Base-by-base conservation (phyloP, 1,284 basidiomycete species). In the Thelephora terrestris region DNA sequence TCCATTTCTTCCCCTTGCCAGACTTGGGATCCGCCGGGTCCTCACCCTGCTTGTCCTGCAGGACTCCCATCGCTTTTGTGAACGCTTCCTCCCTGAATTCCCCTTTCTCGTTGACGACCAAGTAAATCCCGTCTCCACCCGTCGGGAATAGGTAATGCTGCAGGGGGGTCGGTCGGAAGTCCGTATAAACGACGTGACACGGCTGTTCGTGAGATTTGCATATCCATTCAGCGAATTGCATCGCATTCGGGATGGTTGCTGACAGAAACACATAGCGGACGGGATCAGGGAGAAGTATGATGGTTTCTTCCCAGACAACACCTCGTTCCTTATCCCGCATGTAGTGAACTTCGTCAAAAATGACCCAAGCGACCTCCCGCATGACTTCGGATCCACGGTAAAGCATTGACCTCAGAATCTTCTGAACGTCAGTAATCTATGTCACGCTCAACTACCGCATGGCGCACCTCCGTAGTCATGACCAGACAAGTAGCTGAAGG, bases 141-240 rank as follows among this genome's bases (percentile, higher is more conserved):
- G 88, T 82, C 0, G 96, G 96, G 69, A 99, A 99, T 48, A 99
- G 79, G 64, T 99, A 99, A 61, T 99, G 96, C 62, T 99, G 96
- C 7, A 99, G 71, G 0, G 96, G 96, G 0, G 96, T 99, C 1
- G 96, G 96, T 39, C 96, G 84, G 73, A 97, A 99, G 68, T 99
- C 92, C 55, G 96, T 99, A 65, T 99, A 99, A 45, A 99, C 95
- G 59, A 99, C 91, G 63, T 99, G 96, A 65, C 96, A 99, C 0
- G 96, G 95, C 61, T 99, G 96, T 49, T 95, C 86, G 61, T 99
- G 96, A 1, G 88, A 94, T 62, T 93, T 87, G 68, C 88, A 92
- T 61, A 99, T 93, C 96, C 96, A 99, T 65, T 97, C 91, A 36
- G 95, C 93, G 57, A 99, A 99, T 64, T 99, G 92, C 91, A 97